These are phyloP conservation scores for Marasmius tenuissimus DNA, from an alignment of 1,284 basidiomycete species.

Conservation along the genomic window DNA sequence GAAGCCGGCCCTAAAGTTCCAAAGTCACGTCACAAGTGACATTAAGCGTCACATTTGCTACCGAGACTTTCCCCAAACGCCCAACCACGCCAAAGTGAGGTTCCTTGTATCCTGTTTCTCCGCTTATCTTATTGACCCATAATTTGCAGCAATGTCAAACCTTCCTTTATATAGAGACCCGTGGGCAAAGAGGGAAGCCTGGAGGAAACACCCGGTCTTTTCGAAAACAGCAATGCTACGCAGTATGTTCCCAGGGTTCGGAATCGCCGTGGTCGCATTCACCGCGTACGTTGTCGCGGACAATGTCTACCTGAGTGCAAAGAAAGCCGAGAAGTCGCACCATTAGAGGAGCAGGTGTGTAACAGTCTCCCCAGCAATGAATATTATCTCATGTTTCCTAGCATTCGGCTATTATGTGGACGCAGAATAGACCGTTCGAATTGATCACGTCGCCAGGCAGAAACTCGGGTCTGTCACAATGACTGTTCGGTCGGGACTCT, in stretches of 20 bases:
- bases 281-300: slow-evolving; percentile 87
- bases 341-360: slow-evolving; percentile 26
- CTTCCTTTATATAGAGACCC: slow-evolving; percentile 85
- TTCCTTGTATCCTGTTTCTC: not conserved
- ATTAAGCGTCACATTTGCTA: slow-evolving; percentile 12
- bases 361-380: not conserved
- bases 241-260: slow-evolving; percentile 90
- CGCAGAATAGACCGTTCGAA: no score
- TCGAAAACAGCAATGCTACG: slow-evolving; percentile 82
- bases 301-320: slow-evolving; percentile 51
- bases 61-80: not conserved
- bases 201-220: slow-evolving; percentile 90
- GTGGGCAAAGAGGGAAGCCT: slow-evolving; percentile 93
- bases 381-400: not conserved
- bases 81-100: not conserved
- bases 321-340: slow-evolving; percentile 33
- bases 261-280: slow-evolving; percentile 88
- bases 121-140: not conserved
- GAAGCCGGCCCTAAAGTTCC: slow-evolving; percentile 58
- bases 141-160: slow-evolving; percentile 44
- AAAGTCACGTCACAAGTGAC: slow-evolving; percentile 33
- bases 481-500: not conserved
- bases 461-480: not conserved
- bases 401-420: not conserved
- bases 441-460: not conserved